Evolutionary conservation across 2,329 filamentous ascomycete species (phyloP).

Genomic region (Trichothecium roseum): DNA sequence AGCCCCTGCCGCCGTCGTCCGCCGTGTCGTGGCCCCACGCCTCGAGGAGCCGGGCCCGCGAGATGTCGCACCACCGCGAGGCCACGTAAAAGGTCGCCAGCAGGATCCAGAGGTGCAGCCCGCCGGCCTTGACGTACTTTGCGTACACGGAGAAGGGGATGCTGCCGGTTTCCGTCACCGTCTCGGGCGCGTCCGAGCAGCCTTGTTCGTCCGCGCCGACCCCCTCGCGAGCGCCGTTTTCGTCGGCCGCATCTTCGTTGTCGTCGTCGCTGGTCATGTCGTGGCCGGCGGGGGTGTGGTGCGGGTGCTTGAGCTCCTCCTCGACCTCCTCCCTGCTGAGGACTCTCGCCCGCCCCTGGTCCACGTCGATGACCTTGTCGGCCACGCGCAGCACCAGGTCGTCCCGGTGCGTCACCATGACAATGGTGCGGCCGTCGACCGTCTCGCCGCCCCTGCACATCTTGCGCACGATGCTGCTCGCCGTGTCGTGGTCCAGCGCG

Average conservation of each 20-base stretch:
- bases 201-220: constrained; percentile 11
- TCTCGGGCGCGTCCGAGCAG: constrained; percentile 19
- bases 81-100: constrained; percentile 52
- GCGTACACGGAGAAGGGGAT: constrained; percentile 71
- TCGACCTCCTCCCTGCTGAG: constrained; percentile 34
- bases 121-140: constrained; percentile 76
- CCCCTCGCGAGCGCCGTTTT: constrained; percentile 19
- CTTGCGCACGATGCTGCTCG: constrained; percentile 49
- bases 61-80: constrained; percentile 55
- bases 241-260: constrained; percentile 4
- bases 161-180: constrained; percentile 45
- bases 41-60: constrained; percentile 73
- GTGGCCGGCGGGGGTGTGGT: constrained; percentile 15
- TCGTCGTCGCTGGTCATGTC: constrained; percentile 10
- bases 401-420: constrained; percentile 75
- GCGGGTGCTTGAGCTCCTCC: constrained; percentile 25
- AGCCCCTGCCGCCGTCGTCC: constrained; percentile 5
- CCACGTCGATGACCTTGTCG: constrained; percentile 61
- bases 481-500: constrained; percentile 52
- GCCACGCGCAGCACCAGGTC: constrained; percentile 67
- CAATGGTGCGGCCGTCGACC: constrained; percentile 53
- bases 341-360: constrained; percentile 45
- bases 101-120: constrained; percentile 59
- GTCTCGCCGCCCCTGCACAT: constrained; percentile 46
- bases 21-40: constrained; percentile 62